These are phyloP conservation scores for Fusarium caatingaense DNA, from an alignment of 2,329 filamentous ascomycete species.

Conservation along the genomic window DNA sequence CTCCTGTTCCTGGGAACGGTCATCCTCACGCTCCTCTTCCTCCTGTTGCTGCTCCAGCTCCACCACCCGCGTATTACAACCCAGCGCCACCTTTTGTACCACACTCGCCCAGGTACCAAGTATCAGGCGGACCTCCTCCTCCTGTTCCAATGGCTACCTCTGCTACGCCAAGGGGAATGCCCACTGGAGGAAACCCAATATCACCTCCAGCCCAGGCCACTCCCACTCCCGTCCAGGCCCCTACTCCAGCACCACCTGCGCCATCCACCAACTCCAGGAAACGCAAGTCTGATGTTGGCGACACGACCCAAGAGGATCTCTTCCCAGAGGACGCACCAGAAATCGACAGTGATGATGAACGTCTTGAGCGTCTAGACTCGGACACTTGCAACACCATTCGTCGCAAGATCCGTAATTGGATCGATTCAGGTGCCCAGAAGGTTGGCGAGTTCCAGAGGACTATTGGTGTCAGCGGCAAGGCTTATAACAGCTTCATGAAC, in stretches of 20 bases:
- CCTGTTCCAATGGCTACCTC: neutral
- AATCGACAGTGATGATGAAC: conserved; percentile 37
- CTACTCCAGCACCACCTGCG: neutral
- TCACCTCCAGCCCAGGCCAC: neutral
- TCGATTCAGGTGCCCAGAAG: conserved; percentile 43
- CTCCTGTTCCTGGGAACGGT: neutral
- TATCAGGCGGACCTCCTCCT: neutral
- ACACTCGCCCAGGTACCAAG: neutral
- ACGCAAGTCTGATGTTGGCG: conserved; percentile 40
- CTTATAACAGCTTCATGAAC: conserved; percentile 61
- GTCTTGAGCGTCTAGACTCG: conserved; percentile 10
- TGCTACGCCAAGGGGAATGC: neutral
- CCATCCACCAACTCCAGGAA: conserved; percentile 29
- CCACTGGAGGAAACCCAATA: neutral
- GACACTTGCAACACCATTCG: conserved; percentile 44
- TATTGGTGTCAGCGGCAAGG: conserved; percentile 52
- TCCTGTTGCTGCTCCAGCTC: neutral
- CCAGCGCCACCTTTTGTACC: conserved; percentile 26
- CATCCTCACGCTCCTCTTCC: neutral
- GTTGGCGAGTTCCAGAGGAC: conserved; percentile 60
- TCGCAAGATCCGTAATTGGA: conserved; percentile 43
- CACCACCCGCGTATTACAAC: conserved; percentile 16
- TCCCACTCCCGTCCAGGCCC: neutral
- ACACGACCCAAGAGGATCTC: conserved; percentile 30
- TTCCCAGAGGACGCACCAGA: conserved; percentile 36